Conservation (phyloP, 73 alveolate species). For the Paramecium biaurelia region DNA sequence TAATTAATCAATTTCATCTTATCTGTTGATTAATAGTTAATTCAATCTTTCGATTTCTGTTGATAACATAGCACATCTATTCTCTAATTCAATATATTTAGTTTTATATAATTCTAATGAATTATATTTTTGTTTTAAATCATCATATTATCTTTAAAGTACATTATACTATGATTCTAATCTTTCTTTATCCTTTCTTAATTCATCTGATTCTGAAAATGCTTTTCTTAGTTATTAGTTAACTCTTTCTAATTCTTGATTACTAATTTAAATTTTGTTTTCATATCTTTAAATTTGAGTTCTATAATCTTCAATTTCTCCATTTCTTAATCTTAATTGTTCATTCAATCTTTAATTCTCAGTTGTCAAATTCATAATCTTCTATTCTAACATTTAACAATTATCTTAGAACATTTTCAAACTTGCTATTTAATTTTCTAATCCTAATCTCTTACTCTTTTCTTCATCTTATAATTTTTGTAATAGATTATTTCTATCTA, state of each 20-base stretch:
- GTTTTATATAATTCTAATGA: conserved; percentile 19
- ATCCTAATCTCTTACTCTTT: neutral
- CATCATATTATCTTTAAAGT: conserved; percentile 21
- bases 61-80: conserved; percentile 52
- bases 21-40: neutral
- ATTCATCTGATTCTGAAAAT: neutral
- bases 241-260: conserved; percentile 8
- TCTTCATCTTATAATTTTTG: conserved; percentile 20
- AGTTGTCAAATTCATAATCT: neutral
- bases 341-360: conserved; percentile 37
- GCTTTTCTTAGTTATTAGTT: neutral
- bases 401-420: neutral
- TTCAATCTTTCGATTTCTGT: conserved; percentile 32
- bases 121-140: neutral
- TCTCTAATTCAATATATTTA: conserved; percentile 30
- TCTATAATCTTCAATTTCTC: conserved; percentile 39
- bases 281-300: conserved; percentile 29
- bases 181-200: neutral
- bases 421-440: neutral
- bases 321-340: conserved; percentile 22
- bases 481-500: conserved; percentile 26
- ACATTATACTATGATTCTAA: neutral
- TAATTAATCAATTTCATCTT: conserved; percentile 27
- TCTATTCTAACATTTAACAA: neutral
- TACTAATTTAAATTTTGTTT: neutral